Conservation (phyloP, 1,139 yeast genomes). For the Hansenula lynferdii region DNA sequence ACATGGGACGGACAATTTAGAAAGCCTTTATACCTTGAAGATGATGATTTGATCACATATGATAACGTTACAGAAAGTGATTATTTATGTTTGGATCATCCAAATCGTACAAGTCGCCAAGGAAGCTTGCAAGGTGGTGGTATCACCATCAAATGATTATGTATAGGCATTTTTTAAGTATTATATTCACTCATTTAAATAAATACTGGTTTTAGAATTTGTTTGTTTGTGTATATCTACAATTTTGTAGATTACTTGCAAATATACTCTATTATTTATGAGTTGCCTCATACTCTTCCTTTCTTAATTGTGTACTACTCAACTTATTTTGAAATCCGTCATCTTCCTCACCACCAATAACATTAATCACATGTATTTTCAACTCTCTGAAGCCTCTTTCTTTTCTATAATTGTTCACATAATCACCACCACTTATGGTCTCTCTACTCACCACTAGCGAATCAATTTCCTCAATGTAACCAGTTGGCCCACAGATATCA, state of each 20-base stretch:
- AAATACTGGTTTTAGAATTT: too few relatives aligned
- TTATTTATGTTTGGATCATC: constrained; percentile 77
- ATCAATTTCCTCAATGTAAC: constrained; percentile 66
- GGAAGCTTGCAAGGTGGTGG: constrained; percentile 25
- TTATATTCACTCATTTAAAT: too few relatives aligned
- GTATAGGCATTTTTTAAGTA: too few relatives aligned
- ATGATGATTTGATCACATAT: constrained; percentile 48
- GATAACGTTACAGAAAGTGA: constrained; percentile 48
- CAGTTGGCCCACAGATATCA: constrained; percentile 96
- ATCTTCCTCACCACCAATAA: constrained; percentile 60
- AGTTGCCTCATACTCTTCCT: constrained; percentile 13
- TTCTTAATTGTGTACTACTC: constrained; percentile 63
- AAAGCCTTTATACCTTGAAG: constrained; percentile 47
- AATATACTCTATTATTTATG: too few relatives aligned
- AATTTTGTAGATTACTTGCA: too few relatives aligned
- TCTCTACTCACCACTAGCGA: constrained; percentile 80
- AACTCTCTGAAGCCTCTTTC: constrained; percentile 52
- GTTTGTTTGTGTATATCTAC: too few relatives aligned
- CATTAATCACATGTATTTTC: constrained; percentile 56
- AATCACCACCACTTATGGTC: constrained; percentile 68
- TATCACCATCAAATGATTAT: constrained; percentile 20
- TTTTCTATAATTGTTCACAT: constrained; percentile 59
- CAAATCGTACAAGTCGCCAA: constrained; percentile 52
- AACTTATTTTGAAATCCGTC: constrained; percentile 67
- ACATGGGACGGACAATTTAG: constrained; percentile 23